phyloP scores from a whole-genome alignment of 129 eudicot genomes.

The Artemisia tridentata region DNA sequence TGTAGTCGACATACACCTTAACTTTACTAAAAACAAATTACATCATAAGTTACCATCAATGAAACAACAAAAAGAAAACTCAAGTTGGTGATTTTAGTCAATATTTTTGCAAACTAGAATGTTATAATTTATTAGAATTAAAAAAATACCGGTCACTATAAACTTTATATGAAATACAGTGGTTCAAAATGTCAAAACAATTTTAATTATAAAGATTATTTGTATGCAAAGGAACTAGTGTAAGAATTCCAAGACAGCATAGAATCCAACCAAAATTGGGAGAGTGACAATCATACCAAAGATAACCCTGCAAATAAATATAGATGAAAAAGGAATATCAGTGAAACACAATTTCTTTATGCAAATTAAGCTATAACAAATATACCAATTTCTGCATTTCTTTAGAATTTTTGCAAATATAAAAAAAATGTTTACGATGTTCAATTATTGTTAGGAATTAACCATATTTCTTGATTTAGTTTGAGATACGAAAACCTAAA shows the following conservation, averaged over 20 bases:
- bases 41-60: neutral
- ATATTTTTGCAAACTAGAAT: neutral
- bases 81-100: neutral
- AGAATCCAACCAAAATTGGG: slow-evolving; percentile 61
- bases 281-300: slow-evolving; percentile 74
- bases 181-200: slow-evolving; percentile 10
- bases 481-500: neutral
- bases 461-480: neutral
- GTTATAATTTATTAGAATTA: neutral
- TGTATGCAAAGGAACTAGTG: slow-evolving; percentile 29
- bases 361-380: neutral
- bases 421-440: neutral
- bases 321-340: neutral
- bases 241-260: slow-evolving; percentile 49
- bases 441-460: neutral
- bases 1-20: too few relatives aligned
- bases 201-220: neutral
- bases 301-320: slow-evolving; percentile 50
- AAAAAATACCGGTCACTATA: neutral
- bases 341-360: neutral
- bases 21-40: neutral
- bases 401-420: neutral
- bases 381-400: neutral
- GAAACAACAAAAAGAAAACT: neutral
- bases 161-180: neutral